Evolutionary conservation across 768 basidiomycete genomes (phyloP).

Genomic region (Terana coerulea): DNA sequence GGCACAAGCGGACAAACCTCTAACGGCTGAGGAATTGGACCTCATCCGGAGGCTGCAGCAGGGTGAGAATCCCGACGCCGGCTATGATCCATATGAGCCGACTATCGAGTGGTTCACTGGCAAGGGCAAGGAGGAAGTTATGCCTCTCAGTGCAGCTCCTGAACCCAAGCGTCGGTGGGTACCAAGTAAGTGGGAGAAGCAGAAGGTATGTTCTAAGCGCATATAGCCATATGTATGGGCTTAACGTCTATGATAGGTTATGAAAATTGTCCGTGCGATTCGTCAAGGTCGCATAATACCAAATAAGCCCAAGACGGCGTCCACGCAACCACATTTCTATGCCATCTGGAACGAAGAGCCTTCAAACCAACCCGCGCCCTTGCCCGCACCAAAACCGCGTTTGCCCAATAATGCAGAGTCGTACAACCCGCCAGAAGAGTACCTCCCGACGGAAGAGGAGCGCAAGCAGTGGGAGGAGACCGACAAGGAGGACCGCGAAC

Average conservation of each 20-base stretch:
- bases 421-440: constrained; percentile 97
- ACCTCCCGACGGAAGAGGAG: constrained; percentile 83
- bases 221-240: neutral
- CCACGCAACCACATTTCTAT: constrained; percentile 68
- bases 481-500: constrained; percentile 87
- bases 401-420: constrained; percentile 95
- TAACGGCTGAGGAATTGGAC: constrained; percentile 89
- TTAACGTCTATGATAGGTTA: constrained; percentile 52
- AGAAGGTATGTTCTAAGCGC: constrained; percentile 62
- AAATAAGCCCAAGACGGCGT: constrained; percentile 75
- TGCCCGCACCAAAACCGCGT: constrained; percentile 87
- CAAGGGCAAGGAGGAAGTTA: constrained; percentile 89
- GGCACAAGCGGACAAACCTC: constrained; percentile 77
- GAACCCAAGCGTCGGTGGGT: constrained; percentile 97
- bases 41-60: constrained; percentile 89
- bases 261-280: constrained; percentile 99
- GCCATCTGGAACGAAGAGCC: constrained; percentile 82
- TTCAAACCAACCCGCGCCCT: constrained; percentile 76
- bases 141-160: constrained; percentile 88
- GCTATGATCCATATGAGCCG: constrained; percentile 90
- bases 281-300: constrained; percentile 92
- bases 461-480: constrained; percentile 75
- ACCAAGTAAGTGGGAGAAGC: constrained; percentile 99
- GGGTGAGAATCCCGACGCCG: constrained; percentile 86
- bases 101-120: constrained; percentile 97